phyloP scores from a whole-genome alignment of 1,284 basidiomycete species.

The Ceratobasidium sp. region DNA sequence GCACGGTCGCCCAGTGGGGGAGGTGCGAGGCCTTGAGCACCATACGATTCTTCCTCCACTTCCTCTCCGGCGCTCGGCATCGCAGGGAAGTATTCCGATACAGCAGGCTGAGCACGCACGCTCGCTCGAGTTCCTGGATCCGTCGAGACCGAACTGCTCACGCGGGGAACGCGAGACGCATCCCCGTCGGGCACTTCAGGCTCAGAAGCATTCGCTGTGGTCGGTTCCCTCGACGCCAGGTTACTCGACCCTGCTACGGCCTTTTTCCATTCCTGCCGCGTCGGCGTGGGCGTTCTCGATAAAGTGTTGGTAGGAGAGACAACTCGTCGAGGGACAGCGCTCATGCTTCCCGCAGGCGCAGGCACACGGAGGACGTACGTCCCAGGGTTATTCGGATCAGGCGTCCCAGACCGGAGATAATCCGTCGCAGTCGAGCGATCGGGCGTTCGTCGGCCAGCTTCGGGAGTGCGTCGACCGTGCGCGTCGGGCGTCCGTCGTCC shows the following conservation, averaged over 20 bases:
- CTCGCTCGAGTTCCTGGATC: not conserved
- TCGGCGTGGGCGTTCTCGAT: constrained; percentile 19
- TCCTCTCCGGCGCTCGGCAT: not conserved
- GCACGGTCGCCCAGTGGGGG: constrained; percentile 1
- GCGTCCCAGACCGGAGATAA: constrained; percentile 18
- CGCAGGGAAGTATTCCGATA: constrained; percentile 22
- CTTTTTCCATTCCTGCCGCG: constrained; percentile 26
- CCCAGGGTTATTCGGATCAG: constrained; percentile 30
- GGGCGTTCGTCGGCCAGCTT: not conserved
- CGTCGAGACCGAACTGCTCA: not conserved
- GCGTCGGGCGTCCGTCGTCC: not conserved
- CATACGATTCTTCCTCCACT: not conserved
- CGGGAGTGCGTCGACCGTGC: not conserved
- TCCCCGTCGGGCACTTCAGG: too few species aligned
- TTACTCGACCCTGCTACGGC: not conserved
- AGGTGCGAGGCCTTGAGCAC: not conserved
- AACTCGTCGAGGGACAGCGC: constrained; percentile 22
- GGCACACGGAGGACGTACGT: constrained; percentile 26
- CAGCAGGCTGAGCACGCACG: not conserved
- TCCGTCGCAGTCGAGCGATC: constrained; percentile 1
- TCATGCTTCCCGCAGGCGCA: constrained; percentile 19
- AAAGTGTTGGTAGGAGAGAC: not conserved
- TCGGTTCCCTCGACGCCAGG: not conserved
- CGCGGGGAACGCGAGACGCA: constrained; percentile 1
- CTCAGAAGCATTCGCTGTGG: too few species aligned